Evolutionary conservation across 805 yeast species (phyloP).

Genomic region (Ascoidea asiatica): DNA sequence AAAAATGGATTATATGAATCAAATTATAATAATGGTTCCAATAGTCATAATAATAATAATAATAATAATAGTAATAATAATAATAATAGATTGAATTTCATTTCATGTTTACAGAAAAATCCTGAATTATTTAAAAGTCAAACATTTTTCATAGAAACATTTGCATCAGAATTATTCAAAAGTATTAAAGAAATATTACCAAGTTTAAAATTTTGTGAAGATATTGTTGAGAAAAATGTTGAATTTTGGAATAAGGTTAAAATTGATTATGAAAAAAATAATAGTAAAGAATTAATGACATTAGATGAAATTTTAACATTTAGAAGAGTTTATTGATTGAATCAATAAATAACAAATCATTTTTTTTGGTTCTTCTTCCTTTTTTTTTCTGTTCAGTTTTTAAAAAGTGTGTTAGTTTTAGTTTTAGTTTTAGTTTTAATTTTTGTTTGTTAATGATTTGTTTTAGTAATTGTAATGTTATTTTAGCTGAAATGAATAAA

Average conservation of each 20-base stretch:
- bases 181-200: slow-evolving; percentile 52
- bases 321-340: no score
- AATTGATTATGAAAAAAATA: slow-evolving; percentile 16
- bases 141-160: slow-evolving; percentile 67
- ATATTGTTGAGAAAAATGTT: slow-evolving; percentile 39
- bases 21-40: not conserved
- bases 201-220: slow-evolving; percentile 40
- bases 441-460: not conserved
- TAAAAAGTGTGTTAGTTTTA: no score
- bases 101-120: slow-evolving; percentile 29
- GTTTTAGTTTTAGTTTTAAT: not conserved
- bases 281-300: slow-evolving; percentile 17
- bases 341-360: no score
- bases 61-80: not conserved
- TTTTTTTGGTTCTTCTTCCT: no score
- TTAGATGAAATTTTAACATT: not conserved
- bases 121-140: slow-evolving; percentile 58
- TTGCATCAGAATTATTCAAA: slow-evolving; percentile 65
- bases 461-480: not conserved
- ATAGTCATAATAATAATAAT: not conserved
- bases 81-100: slow-evolving; percentile 14
- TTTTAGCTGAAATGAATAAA: not conserved
- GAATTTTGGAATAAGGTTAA: slow-evolving; percentile 34
- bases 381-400: no score
- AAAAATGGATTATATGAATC: not conserved